Conservation (phyloP, 805 yeast species). For the Zygoascus biomembranicola region DNA sequence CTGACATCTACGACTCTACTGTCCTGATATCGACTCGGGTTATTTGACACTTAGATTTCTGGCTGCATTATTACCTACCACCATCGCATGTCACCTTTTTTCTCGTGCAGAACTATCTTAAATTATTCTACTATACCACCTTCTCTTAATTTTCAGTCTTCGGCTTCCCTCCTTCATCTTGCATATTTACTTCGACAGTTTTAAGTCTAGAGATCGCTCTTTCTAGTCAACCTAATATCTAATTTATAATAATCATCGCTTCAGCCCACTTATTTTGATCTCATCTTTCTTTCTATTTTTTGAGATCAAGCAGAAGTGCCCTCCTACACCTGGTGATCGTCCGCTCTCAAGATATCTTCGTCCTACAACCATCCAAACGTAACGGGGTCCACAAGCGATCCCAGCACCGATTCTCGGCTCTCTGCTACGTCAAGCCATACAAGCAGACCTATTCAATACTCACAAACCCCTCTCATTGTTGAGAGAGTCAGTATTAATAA, state of each 20-base stretch:
- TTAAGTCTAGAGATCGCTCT: background rate
- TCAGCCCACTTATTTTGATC: background rate
- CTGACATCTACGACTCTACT: no score
- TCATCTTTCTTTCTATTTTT: background rate
- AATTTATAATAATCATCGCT: background rate
- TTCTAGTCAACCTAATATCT: background rate
- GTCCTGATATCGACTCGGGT: no score
- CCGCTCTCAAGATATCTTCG: background rate
- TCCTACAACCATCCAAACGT: background rate
- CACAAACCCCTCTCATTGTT: background rate
- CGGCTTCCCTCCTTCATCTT: background rate
- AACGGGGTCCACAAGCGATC: background rate
- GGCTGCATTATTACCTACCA: background rate
- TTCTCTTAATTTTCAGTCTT: background rate
- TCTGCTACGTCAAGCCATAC: background rate
- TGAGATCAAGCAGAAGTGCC: background rate
- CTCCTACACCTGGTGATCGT: background rate
- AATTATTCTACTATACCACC: background rate
- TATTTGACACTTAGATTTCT: no score
- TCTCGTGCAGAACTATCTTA: background rate
- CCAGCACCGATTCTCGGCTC: background rate
- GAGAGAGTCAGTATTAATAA: background rate
- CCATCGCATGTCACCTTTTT: background rate
- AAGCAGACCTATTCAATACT: background rate
- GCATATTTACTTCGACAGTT: background rate